Evolutionary conservation across 2,329 filamentous ascomycete genomes (phyloP).

Genomic region (Cladobotryum protrusum): DNA sequence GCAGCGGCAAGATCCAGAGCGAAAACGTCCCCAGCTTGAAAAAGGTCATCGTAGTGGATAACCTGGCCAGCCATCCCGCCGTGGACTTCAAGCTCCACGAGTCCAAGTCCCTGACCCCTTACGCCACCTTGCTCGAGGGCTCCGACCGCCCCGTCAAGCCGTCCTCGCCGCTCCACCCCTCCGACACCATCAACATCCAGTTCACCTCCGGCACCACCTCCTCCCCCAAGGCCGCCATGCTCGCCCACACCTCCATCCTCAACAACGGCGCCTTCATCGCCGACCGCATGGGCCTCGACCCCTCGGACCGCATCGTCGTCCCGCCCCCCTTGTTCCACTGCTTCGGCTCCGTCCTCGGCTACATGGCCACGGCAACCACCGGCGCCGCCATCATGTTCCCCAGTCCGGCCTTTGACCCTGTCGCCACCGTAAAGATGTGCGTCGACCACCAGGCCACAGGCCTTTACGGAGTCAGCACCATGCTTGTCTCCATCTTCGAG

Average conservation of each 20-base stretch:
- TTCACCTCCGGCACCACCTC: conserved; percentile 96
- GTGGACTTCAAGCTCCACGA: conserved; percentile 39
- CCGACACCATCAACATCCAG: conserved; percentile 87
- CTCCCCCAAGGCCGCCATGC: conserved; percentile 82
- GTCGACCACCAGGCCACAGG: conserved; percentile 50
- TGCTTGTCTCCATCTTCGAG: conserved; percentile 86
- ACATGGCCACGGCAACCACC: conserved; percentile 84
- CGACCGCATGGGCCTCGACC: conserved; percentile 71
- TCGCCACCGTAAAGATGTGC: conserved; percentile 57
- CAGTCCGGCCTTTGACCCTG: conserved; percentile 77
- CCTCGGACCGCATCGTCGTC: conserved; percentile 71
- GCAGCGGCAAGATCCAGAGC: conserved; percentile 26
- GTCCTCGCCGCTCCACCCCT: conserved; percentile 42
- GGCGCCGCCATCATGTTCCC: conserved; percentile 80
- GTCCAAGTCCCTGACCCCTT: conserved; percentile 39
- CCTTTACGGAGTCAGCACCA: conserved; percentile 87
- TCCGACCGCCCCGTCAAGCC: conserved; percentile 33
- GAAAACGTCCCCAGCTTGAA: conserved; percentile 60
- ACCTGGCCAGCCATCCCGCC: conserved; percentile 48
- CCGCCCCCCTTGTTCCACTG: conserved; percentile 85
- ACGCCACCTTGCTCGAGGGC: conserved; percentile 33
- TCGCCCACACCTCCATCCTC: conserved; percentile 78
- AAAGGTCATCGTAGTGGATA: conserved; percentile 72
- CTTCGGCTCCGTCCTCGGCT: conserved; percentile 88
- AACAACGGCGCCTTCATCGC: conserved; percentile 90